Evolutionary conservation across 1,284 basidiomycete species (phyloP).

Genomic region (Cutaneotrichosporon spelunceum): DNA sequence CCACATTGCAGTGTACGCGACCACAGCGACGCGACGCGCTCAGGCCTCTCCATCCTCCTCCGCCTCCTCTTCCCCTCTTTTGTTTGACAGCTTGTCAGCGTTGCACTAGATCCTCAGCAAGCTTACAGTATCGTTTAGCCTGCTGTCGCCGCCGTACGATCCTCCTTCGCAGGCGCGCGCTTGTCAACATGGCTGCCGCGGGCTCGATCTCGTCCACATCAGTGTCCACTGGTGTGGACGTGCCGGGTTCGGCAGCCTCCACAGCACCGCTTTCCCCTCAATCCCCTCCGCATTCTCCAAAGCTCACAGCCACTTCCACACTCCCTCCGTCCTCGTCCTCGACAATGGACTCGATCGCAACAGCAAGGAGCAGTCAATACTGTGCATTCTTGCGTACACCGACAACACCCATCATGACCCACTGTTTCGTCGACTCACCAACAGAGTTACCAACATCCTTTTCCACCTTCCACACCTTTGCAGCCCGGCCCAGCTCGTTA

Average conservation of each 20-base stretch:
- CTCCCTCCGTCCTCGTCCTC: neutral
- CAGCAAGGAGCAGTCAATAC: slow-evolving; percentile 4
- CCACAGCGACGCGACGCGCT: slow-evolving; percentile 2
- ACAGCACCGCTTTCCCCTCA: neutral
- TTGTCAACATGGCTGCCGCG: slow-evolving; percentile 4
- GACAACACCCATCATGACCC: slow-evolving; percentile 6
- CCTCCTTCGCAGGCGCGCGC: neutral
- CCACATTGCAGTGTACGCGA: neutral
- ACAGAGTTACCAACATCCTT: neutral
- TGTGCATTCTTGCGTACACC: slow-evolving; percentile 4
- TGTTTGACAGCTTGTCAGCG: neutral
- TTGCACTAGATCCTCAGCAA: neutral
- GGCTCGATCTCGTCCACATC: slow-evolving; percentile 7
- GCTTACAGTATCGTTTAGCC: neutral
- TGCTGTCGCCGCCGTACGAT: neutral
- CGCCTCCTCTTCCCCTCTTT: neutral
- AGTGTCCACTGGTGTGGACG: slow-evolving; percentile 1
- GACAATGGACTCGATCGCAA: slow-evolving; percentile 1
- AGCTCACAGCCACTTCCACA: neutral
- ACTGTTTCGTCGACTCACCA: slow-evolving; percentile 19
- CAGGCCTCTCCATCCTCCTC: neutral
- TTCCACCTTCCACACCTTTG: neutral
- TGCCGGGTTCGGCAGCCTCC: neutral
- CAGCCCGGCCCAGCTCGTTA: slow-evolving; percentile 1
- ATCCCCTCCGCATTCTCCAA: neutral